phyloP scores from a whole-genome alignment of 2,329 filamentous ascomycete species.

The Colletotrichum sp. region DNA sequence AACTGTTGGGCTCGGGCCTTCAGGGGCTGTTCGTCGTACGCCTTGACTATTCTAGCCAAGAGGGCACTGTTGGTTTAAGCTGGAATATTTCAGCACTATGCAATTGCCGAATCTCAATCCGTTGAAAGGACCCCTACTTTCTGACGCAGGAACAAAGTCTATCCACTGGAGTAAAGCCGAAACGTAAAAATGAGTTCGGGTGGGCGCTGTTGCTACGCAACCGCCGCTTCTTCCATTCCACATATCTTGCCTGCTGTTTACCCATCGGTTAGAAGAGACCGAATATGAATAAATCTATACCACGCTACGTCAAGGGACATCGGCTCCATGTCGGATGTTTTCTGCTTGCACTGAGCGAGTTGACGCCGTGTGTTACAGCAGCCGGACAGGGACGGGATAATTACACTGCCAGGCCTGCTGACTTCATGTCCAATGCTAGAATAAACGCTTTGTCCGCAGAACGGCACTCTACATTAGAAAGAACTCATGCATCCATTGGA shows the following conservation, averaged over 20 bases:
- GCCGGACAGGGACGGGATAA: too few relatives aligned
- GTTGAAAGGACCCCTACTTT: background rate
- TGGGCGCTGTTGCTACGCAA: background rate
- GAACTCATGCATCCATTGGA: too few relatives aligned
- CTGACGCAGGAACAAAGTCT: background rate
- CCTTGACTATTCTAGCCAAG: background rate
- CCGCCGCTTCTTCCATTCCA: background rate
- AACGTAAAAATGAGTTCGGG: accelerated
- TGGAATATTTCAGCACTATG: background rate
- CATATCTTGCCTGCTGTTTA: too few relatives aligned
- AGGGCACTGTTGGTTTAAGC: background rate
- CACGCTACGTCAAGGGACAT: background rate
- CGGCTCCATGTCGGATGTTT: background rate
- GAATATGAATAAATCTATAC: background rate
- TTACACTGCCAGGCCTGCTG: too few relatives aligned
- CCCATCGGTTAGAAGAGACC: too few relatives aligned
- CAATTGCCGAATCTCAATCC: background rate
- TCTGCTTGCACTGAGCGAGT: background rate
- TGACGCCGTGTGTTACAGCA: background rate
- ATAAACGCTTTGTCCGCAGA: too few relatives aligned
- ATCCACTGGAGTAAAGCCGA: background rate
- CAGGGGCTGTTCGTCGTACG: accelerated
- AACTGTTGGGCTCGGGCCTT: background rate
- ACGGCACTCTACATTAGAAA: too few relatives aligned
- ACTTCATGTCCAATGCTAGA: too few relatives aligned